Evolutionary conservation across 2,329 filamentous ascomycete species (phyloP), one percentile per base, ranked within the genome.

Genomic region (Sclerotinia trifoliorum): DNA sequence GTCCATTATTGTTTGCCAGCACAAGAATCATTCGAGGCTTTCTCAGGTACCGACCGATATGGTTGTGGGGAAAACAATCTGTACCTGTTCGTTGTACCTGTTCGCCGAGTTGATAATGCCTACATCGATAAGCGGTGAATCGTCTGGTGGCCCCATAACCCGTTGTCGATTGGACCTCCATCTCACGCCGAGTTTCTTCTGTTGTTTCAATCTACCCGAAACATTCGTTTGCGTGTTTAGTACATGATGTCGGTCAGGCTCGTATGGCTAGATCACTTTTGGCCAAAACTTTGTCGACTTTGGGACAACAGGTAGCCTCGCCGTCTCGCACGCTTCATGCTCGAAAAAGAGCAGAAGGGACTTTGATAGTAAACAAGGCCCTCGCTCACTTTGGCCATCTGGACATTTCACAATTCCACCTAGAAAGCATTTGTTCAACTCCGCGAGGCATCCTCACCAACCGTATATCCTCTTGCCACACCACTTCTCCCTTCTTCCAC

Each of bases 401-500:
- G 7, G 32, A 11, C n/a, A 32, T 26, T 63, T 51, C 8, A 0
- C n/a, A 51, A 19, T 26, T 11, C 32, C 29, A 32, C 10, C 48
- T 24, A 42, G 21, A 39, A 63, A 39, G n/a, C 32, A 51, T 51
- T 51, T 39, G 60, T 39, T 72, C 68, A 72, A 61, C 64, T 72
- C 67, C 70, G 65, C 44, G 67, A 68, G 60, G 79, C 78, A 61
- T 81, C 82, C 26, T 88, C 86, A 10, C 91, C 92, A 65, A 95
- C 90, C 0, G 83, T 87, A 81, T 99, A 99, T 0, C 94, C 95
- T 75, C 92, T 88, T 46, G 95, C 95, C 68, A 98, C 88, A 21
- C 95, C 95, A 72, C 89, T 90, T 72, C 93, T 86, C 1, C 95
- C 95, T 79, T 97, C 89, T 76, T 97, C 93, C 68, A 99, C 85